Percentiles rank a stretch among this genome's conserved stretches.
These are phyloP conservation scores for Salicornia ramosissima DNA, from an alignment of 148 eudicot species.

Conservation along the genomic window DNA sequence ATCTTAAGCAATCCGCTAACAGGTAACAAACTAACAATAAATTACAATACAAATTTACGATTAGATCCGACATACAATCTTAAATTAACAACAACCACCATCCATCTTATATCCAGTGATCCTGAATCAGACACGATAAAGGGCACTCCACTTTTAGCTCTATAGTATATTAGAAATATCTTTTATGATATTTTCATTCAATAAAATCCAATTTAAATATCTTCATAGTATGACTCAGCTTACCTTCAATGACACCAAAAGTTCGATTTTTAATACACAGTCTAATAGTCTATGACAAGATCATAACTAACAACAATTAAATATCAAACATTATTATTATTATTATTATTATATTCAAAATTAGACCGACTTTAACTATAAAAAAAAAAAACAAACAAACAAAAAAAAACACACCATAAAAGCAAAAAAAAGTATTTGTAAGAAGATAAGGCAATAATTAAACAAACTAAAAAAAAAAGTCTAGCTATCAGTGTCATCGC, in stretches of 20 bases:
- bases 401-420: not conserved
- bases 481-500: too few species aligned
- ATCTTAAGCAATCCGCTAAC: not conserved
- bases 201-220: not conserved
- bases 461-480: too few species aligned
- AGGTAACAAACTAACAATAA: too few species aligned
- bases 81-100: not conserved
- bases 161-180: not conserved
- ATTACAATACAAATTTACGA: too few species aligned
- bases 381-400: not conserved
- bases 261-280: not conserved
- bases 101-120: not conserved
- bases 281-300: not conserved
- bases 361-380: not conserved
- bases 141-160: too few species aligned
- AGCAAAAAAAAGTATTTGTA: not conserved
- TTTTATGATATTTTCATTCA: not conserved
- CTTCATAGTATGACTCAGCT: constrained; percentile 4
- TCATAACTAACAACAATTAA: not conserved
- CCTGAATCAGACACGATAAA: not conserved
- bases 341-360: not conserved
- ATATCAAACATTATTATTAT: not conserved
- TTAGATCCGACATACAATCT: not conserved
- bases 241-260: not conserved
- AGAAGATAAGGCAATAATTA: too few species aligned